Conservation (phyloP, 176 grass and related monocot genomes). For the Paspalum vaginatum region DNA sequence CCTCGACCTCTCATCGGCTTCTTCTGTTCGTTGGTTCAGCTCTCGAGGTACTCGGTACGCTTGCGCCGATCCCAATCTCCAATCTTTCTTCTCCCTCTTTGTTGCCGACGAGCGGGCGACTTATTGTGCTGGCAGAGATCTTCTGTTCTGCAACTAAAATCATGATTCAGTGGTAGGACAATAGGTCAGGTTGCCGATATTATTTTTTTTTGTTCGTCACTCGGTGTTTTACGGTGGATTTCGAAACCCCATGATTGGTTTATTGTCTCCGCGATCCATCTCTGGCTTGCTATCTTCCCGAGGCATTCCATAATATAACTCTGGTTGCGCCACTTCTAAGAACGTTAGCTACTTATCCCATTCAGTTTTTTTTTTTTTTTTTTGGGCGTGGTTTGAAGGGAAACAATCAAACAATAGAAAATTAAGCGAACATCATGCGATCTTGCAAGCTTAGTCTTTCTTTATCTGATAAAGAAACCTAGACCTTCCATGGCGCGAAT, state of each 20-base stretch:
- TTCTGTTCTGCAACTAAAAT: neutral
- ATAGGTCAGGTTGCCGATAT: neutral
- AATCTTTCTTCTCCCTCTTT: neutral
- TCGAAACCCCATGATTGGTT: neutral
- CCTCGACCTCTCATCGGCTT: neutral
- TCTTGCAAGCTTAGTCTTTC: neutral
- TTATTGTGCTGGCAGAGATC: neutral
- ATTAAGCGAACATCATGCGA: too few relatives aligned
- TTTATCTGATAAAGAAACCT: neutral
- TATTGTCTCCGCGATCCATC: neutral
- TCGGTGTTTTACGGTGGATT: neutral
- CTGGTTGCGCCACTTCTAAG: neutral
- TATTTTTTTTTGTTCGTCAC: neutral
- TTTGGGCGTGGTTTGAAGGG: too few relatives aligned
- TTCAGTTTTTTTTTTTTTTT: neutral
- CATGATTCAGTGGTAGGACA: neutral
- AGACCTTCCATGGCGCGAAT: too few relatives aligned
- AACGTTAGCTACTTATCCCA: neutral
- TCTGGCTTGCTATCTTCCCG: neutral
- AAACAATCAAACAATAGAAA: neutral
- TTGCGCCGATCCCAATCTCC: neutral
- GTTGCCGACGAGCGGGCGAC: neutral
- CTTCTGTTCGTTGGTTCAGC: neutral
- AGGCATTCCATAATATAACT: neutral
- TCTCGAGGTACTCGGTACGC: conserved; percentile 38